Conservation (phyloP, 352 stramenopile species). For the Phytophthora podocarpi region DNA sequence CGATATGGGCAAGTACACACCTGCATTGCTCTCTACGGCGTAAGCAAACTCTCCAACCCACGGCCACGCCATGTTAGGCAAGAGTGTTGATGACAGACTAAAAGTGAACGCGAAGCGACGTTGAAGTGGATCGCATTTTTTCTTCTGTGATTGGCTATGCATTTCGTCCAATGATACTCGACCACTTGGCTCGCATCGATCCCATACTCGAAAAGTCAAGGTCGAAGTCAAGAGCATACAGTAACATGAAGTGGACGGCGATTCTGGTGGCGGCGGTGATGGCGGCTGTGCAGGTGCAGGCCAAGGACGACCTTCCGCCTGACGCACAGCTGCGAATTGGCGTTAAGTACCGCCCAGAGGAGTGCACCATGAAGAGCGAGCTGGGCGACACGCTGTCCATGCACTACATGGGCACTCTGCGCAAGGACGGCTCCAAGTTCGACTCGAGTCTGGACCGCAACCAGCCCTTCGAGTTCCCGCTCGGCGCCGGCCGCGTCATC, state of each 20-base stretch:
- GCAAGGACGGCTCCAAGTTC: constrained; percentile 97
- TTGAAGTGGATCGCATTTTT: constrained; percentile 28
- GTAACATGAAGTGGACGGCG: constrained; percentile 64
- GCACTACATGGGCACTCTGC: constrained; percentile 96
- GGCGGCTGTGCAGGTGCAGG: constrained; percentile 48
- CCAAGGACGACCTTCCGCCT: constrained; percentile 74
- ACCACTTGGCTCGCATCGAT: constrained; percentile 32
- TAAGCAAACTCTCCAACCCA: constrained; percentile 52
- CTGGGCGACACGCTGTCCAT: constrained; percentile 92
- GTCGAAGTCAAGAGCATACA: neutral
- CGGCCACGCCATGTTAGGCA: constrained; percentile 16
- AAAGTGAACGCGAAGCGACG: constrained; percentile 11
- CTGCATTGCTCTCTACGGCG: constrained; percentile 34
- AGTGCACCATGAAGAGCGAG: constrained; percentile 74
- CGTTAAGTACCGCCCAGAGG: constrained; percentile 78
- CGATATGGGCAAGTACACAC: constrained; percentile 5
- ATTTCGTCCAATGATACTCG: constrained; percentile 50
- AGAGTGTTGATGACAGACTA: too few species aligned
- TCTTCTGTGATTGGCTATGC: constrained; percentile 22
- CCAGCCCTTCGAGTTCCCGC: constrained; percentile 94
- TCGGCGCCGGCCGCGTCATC: constrained; percentile 94
- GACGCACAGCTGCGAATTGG: constrained; percentile 76
- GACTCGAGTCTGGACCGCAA: constrained; percentile 96
- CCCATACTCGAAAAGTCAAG: constrained; percentile 11
- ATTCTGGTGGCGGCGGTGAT: constrained; percentile 46